Evolutionary conservation across 192 early-diverging fungal genomes (phyloP).

Genomic region (Radiomyces spectabilis): DNA sequence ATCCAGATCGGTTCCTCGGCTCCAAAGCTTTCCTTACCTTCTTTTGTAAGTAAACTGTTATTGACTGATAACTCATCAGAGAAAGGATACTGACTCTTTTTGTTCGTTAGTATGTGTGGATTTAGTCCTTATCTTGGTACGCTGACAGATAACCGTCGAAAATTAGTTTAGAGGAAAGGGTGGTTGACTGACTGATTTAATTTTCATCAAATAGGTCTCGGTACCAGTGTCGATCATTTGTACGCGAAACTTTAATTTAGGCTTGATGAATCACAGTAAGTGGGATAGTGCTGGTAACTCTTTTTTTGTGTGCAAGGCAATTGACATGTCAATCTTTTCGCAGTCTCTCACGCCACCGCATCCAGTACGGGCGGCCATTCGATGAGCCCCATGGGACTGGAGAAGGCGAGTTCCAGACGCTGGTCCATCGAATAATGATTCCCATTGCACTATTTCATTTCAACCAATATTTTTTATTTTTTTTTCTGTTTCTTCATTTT

Average conservation of each 20-base stretch:
- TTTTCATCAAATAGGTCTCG: conserved; percentile 26
- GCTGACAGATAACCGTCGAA: too few species aligned
- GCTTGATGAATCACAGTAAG: conserved; percentile 63
- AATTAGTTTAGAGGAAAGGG: neutral
- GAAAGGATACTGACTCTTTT: neutral
- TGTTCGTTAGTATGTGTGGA: conserved; percentile 33
- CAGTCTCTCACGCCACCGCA: conserved; percentile 26
- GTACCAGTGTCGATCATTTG: conserved; percentile 49
- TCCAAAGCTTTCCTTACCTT: conserved; percentile 44
- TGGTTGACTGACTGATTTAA: neutral
- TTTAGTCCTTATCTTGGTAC: conserved; percentile 35
- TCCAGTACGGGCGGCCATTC: conserved; percentile 17
- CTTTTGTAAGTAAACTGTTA: conserved; percentile 38
- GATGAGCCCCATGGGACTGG: conserved; percentile 21
- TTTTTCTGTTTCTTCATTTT: neutral
- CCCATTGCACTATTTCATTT: neutral
- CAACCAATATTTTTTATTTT: neutral
- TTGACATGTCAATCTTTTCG: neutral
- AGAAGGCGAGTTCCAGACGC: conserved; percentile 21
- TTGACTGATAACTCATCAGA: neutral
- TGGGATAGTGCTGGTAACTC: neutral
- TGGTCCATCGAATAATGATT: conserved; percentile 31
- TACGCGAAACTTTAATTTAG: conserved; percentile 63
- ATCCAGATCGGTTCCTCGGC: conserved; percentile 31
- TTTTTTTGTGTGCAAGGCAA: neutral